phyloP scores from a whole-genome alignment of 202 grass and related monocot genomes.

The Musa balbisiana region DNA sequence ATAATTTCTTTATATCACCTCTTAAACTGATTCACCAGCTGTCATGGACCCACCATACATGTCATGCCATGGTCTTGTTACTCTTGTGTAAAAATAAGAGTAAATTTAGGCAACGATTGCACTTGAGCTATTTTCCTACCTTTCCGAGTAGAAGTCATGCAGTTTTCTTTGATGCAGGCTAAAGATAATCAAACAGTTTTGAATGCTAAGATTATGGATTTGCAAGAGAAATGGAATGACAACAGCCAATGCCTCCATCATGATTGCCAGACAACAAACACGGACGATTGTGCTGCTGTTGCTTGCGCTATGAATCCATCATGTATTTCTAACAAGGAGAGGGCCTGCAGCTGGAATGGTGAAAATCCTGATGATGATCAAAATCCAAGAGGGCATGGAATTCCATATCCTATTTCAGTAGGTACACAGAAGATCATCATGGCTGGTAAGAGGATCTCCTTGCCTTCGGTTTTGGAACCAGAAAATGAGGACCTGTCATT shows the following conservation, averaged over 20 bases:
- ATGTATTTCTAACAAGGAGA: conserved; percentile 24
- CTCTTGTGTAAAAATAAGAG: neutral
- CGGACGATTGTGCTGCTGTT: conserved; percentile 27
- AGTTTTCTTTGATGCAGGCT: conserved; percentile 72
- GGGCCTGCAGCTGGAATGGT: conserved; percentile 25
- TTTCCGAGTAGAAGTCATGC: conserved; percentile 44
- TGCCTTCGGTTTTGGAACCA: conserved; percentile 42
- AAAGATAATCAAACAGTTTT: conserved; percentile 61
- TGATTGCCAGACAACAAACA: conserved; percentile 29
- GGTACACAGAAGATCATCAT: conserved; percentile 13
- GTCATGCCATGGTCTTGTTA: neutral
- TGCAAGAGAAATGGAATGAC: conserved; percentile 83
- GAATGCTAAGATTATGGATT: conserved; percentile 66
- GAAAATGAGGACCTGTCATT: conserved; percentile 40
- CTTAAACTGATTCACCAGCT: neutral
- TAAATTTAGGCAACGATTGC: neutral
- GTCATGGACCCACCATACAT: neutral
- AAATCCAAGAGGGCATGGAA: conserved; percentile 23
- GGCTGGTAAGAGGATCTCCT: conserved; percentile 46
- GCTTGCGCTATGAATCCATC: conserved; percentile 20
- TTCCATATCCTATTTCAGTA: conserved; percentile 29
- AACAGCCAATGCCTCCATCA: conserved; percentile 48
- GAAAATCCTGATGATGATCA: conserved; percentile 20
- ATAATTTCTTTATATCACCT: neutral
- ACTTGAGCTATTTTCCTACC: conserved; percentile 10